Conservation (phyloP, 2,329 filamentous ascomycete genomes). For the Penicillium polonicum region DNA sequence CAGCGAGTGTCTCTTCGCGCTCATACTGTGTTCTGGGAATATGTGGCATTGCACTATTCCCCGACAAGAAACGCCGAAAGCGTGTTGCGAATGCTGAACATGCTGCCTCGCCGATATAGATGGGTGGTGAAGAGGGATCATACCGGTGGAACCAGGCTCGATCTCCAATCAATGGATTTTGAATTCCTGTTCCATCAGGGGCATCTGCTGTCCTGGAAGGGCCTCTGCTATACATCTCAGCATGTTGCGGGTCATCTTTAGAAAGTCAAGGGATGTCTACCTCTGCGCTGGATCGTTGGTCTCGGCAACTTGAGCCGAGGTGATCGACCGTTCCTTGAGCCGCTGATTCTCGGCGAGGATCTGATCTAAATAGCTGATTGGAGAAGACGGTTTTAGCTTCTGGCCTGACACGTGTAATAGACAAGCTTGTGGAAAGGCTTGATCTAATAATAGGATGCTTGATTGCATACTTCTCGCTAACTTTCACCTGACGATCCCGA, state of each 20-base stretch:
- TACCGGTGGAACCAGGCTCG: slow-evolving; percentile 40
- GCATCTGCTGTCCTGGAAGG: slow-evolving; percentile 22
- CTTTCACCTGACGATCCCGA: slow-evolving; percentile 45
- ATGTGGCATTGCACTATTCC: slow-evolving; percentile 32
- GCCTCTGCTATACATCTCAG: not conserved
- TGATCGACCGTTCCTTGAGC: slow-evolving; percentile 31
- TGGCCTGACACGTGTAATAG: not conserved
- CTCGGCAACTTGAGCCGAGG: slow-evolving; percentile 29
- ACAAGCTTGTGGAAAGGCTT: not conserved
- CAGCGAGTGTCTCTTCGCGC: slow-evolving; percentile 31
- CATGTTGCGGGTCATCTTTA: not conserved
- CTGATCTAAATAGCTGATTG: slow-evolving; percentile 35
- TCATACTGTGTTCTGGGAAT: slow-evolving; percentile 38
- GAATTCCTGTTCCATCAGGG: slow-evolving; percentile 32
- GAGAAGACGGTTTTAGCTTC: slow-evolving; percentile 10
- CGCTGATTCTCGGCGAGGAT: slow-evolving; percentile 36
- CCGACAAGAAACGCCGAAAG: slow-evolving; percentile 38
- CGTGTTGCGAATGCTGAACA: slow-evolving; percentile 43
- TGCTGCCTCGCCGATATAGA: slow-evolving; percentile 41
- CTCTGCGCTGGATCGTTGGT: slow-evolving; percentile 15
- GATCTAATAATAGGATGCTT: not conserved
- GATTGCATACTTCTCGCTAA: slow-evolving; percentile 35
- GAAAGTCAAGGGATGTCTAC: slow-evolving; percentile 4
- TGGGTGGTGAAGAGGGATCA: slow-evolving; percentile 36
- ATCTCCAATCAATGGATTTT: slow-evolving; percentile 38